Percentiles rank a stretch among this genome's conserved stretches.
Evolutionary conservation across 305 asterid genomes (phyloP).

Genomic region (Caryopteris hybrid): DNA sequence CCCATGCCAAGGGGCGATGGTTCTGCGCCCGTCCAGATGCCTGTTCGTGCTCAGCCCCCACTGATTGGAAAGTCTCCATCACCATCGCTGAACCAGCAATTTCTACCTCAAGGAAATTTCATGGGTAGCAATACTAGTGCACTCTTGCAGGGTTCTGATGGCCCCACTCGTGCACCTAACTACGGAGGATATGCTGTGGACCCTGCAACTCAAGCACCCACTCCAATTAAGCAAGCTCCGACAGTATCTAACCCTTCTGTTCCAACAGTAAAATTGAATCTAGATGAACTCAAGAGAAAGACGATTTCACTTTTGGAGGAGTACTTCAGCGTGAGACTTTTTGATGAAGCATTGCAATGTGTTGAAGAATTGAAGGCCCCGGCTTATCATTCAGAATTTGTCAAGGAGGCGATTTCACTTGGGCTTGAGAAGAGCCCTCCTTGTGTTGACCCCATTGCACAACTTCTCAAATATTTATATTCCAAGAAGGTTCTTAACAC

Average conservation of each 20-base stretch:
- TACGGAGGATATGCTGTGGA: conserved; percentile 30
- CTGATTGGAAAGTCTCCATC: conserved; percentile 37
- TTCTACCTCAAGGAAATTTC: conserved; percentile 60
- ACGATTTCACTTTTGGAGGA: conserved; percentile 50
- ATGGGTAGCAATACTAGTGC: conserved; percentile 50
- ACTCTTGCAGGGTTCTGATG: conserved; percentile 59
- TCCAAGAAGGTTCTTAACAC: conserved; percentile 43
- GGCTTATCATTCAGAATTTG: conserved; percentile 58
- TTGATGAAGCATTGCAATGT: conserved; percentile 71
- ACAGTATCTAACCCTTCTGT: conserved; percentile 10
- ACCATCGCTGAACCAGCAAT: conserved; percentile 40
- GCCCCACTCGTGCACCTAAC: conserved; percentile 29
- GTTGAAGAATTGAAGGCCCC: conserved; percentile 69
- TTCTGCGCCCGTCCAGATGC: conserved; percentile 23
- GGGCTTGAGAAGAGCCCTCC: conserved; percentile 81
- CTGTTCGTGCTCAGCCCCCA: conserved; percentile 33
- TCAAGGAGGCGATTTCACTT: conserved; percentile 56
- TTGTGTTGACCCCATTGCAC: conserved; percentile 45
- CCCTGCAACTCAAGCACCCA: conserved; percentile 29
- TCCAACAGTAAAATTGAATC: conserved; percentile 26
- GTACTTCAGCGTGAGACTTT: conserved; percentile 49
- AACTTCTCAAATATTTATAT: conserved; percentile 55
- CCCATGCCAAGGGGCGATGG: conserved; percentile 60
- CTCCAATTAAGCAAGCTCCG: conserved; percentile 29
- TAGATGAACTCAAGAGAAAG: conserved; percentile 44